Evolutionary conservation across 176 grass and related monocot genomes (phyloP).

Genomic region (Hordeum vulgare): MorexV3_pseudomolecules_assembly NC_058523.1:412017863-412018362

Average conservation of each 20-base stretch:
- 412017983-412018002: not conserved
- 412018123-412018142: slow-evolving; percentile 66
- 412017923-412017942: not conserved
- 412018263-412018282: slow-evolving; percentile 83
- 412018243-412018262: slow-evolving; percentile 24
- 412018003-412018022: not conserved
- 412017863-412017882: not conserved
- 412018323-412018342: slow-evolving; percentile 55
- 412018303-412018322: slow-evolving; percentile 64
- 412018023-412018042: not conserved
- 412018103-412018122: slow-evolving; percentile 56
- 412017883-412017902: not conserved
- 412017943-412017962: not conserved
- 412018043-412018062: slow-evolving; percentile 55
- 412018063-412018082: slow-evolving; percentile 80
- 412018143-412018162: slow-evolving; percentile 37
- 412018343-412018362: slow-evolving; percentile 44
- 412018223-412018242: not conserved
- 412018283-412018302: slow-evolving; percentile 80
- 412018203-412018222: slow-evolving; percentile 10
- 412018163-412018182: slow-evolving; percentile 99
- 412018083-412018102: slow-evolving; percentile 73
- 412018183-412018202: slow-evolving; percentile 40
- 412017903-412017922: not conserved
- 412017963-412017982: not conserved